Percentiles rank a stretch among this genome's conserved stretches.
These are phyloP conservation scores for Sporothrix inflata DNA, from an alignment of 2,329 filamentous ascomycete species.

Conservation along the genomic window DNA sequence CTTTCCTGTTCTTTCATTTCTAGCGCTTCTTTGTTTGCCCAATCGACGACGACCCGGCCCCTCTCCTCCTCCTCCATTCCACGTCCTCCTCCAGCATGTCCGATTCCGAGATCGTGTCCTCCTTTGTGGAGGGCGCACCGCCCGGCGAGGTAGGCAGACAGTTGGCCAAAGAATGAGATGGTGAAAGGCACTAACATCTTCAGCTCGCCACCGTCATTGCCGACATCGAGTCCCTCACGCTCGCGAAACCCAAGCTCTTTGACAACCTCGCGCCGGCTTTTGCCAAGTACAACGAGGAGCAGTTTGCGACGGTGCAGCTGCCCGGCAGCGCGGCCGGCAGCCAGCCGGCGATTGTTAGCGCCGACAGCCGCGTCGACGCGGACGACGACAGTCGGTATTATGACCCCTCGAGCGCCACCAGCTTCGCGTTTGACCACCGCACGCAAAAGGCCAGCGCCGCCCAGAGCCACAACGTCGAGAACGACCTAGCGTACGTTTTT, in stretches of 20 bases:
- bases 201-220: constrained; percentile 50
- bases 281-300: constrained; percentile 94
- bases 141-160: constrained; percentile 81
- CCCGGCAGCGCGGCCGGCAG: constrained; percentile 77
- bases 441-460: constrained; percentile 81
- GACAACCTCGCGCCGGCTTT: constrained; percentile 80
- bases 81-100: background rate
- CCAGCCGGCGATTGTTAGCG: constrained; percentile 82
- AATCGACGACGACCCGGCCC: background rate
- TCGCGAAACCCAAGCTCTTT: constrained; percentile 68
- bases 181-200: background rate
- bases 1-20: background rate
- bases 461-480: constrained; percentile 79
- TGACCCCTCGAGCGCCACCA: constrained; percentile 84
- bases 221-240: constrained; percentile 86
- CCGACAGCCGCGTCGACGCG: constrained; percentile 66
- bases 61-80: background rate
- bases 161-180: constrained; percentile 25
- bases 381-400: constrained; percentile 83
- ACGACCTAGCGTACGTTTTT: constrained; percentile 72
- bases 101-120: constrained; percentile 66
- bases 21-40: background rate
- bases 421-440: constrained; percentile 84
- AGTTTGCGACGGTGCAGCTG: constrained; percentile 86
- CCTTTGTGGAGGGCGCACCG: constrained; percentile 91